Evolutionary conservation across 1,139 yeast species (phyloP), one percentile per base, ranked within the genome.

Genomic region (Candida smagusa): DNA sequence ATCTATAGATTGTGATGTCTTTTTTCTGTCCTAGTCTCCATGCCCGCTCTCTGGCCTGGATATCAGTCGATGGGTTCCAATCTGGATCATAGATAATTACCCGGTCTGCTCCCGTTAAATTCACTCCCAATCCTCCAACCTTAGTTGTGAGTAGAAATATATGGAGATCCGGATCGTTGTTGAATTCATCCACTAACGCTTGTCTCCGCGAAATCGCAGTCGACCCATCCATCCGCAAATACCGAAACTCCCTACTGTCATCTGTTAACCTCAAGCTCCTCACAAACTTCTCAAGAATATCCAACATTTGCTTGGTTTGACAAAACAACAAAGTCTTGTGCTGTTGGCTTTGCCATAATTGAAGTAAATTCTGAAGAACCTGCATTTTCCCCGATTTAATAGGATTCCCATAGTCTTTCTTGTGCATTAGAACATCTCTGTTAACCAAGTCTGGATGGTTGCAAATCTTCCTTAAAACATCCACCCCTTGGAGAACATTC

Each of bases 61-160:
- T 76, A 65, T 92, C 98, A 0, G 97, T 92, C 0, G 97, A 88
- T 0, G 98, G 98, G 54, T 92, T 92, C 98, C 98, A 92, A 58
- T 92, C 98, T 0, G 98, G 98, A 54, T 92, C 98, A 56, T 74
- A 92, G 12, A 92, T 92, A 12, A 92, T 88, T 6, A 92, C 96
- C 37, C 98, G 65, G 50, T 89, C 92, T 0, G 98, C 98, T 4
- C 97, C 97, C 0, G 97, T 92, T 35, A 92, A 61, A 58, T 92
- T 92, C 2, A 92, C 87, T 16, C 98, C 98, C 32, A 92, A 67
- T 0, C 98, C 98, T 21, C 98, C 98, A 2, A 92, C 98, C 53
- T 92, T 78, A 0, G 98, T 92, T 0, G 98, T 92, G 32, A 92
- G 65, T 23, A 92, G 61, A 56, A 92, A 94, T 1, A 92, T 76